Conservation (phyloP, 192 early-diverging fungal species). For the Entomortierella parvispora region DNA sequence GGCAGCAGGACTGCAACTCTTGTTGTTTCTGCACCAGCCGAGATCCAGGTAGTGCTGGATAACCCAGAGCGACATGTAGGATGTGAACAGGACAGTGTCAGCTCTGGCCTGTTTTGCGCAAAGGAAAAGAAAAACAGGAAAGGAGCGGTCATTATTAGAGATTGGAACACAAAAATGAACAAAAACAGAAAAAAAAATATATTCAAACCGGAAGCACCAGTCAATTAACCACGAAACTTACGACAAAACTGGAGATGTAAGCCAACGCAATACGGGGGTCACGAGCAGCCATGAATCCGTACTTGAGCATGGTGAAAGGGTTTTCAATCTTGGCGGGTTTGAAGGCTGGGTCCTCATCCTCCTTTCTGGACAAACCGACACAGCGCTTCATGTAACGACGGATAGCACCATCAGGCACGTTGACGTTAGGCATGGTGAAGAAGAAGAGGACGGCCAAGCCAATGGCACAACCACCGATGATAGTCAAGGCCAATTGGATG, state of each 20-base stretch:
- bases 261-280: constrained; percentile 71
- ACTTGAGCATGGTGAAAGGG: constrained; percentile 46
- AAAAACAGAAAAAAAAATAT: neutral
- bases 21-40: constrained; percentile 57
- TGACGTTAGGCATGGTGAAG: constrained; percentile 44
- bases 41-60: constrained; percentile 65
- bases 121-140: neutral
- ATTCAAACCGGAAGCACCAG: no score
- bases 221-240: neutral
- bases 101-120: constrained; percentile 60
- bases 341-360: neutral
- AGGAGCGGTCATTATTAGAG: neutral
- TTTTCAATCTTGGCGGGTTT: constrained; percentile 2
- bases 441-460: constrained; percentile 35
- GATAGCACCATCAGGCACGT: neutral
- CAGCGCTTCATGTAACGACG: constrained; percentile 1
- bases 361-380: neutral
- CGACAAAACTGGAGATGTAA: constrained; percentile 73
- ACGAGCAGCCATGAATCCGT: constrained; percentile 68
- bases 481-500: constrained; percentile 23
- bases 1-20: constrained; percentile 30
- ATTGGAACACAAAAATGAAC: neutral
- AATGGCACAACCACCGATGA: constrained; percentile 51
- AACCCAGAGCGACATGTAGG: constrained; percentile 74
- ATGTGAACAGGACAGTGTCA: constrained; percentile 76